Evolutionary conservation across 495 filamentous ascomycete species (phyloP), one percentile per base, ranked within the genome.

Genomic region (Hypoxylon fuscum): DNA sequence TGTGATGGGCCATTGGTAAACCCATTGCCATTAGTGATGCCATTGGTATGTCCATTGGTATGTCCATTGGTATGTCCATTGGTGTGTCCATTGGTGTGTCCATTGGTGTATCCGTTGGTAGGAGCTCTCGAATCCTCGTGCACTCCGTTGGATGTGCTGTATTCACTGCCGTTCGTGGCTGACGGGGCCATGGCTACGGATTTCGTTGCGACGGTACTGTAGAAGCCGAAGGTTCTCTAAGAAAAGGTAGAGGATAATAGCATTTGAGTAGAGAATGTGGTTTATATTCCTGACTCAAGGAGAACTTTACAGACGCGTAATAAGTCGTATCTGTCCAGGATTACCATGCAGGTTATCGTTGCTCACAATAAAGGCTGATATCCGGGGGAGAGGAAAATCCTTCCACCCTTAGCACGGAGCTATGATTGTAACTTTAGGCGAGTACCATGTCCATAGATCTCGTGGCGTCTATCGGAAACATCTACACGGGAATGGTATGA

Each of bases 161-260:
- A 74, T 65, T 62, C 72, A 64, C 75, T 72, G 38, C 73, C 72
- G 45, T 70, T 77, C 17, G 74, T 69, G 65, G 76, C 77, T 54
- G 73, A 76, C 55, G 77, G 77, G 51, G 77, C 71, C 77, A 79
- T 79, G 63, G 44, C 55, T 62, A 65, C 46, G 57, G 58, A 59
- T 65, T 61, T 66, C 61, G 64, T 67, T 74, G 64, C 59, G 54
- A 70, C 57, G 55, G 52, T 64, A 55, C 57, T 60, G 32, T 59
- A 17, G 54, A 65, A 48, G 29, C 58, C 50, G 53, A 45, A 48
- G 45, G 54, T 47, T 50, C 31, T 56, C 56, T 65, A 61, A 35
- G 62, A 34, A 49, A 38, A 58, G 51, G 53, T 22, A 57, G 11
- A 20, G 21, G 18, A 59, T 44, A 34, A 17, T 57, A 60, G 38